phyloP scores from a whole-genome alignment of 2,329 filamentous ascomycete genomes.

The Calonectria pseudoturangicola region DNA sequence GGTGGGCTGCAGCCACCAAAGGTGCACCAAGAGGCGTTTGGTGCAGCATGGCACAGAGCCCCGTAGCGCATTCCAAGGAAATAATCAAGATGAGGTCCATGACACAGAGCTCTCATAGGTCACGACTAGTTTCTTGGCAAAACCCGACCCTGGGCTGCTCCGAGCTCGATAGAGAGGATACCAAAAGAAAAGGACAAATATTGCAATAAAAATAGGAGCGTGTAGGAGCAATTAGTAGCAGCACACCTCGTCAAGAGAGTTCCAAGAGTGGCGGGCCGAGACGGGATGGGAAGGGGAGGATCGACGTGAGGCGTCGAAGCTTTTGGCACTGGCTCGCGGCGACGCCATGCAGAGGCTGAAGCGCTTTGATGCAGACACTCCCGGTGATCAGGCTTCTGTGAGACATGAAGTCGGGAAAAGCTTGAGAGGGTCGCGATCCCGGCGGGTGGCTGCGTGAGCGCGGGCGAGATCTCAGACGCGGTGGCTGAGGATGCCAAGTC shows the following conservation, averaged over 20 bases:
- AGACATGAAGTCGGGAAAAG: slow-evolving; percentile 18
- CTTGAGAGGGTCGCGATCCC: slow-evolving; percentile 26
- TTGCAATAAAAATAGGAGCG: not conserved
- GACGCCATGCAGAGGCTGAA: slow-evolving; percentile 7
- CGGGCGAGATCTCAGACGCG: slow-evolving; percentile 25
- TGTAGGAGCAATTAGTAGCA: not conserved
- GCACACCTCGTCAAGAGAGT: not conserved
- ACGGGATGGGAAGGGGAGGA: slow-evolving; percentile 19
- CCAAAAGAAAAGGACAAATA: not conserved
- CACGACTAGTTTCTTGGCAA: not conserved
- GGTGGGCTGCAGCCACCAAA: slow-evolving; percentile 27
- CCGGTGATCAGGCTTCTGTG: slow-evolving; percentile 17
- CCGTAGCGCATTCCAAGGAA: slow-evolving; percentile 21
- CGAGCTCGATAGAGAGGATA: not conserved
- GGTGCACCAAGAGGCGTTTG: slow-evolving; percentile 16
- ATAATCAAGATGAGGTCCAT: slow-evolving; percentile 7
- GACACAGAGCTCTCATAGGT: not conserved
- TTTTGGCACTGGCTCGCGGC: slow-evolving; percentile 23
- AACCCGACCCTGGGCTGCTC: not conserved
- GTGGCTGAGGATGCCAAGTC: slow-evolving; percentile 13
- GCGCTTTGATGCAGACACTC: slow-evolving; percentile 26
- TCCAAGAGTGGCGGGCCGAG: slow-evolving; percentile 24
- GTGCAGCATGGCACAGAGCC: slow-evolving; percentile 20
- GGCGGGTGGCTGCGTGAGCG: slow-evolving; percentile 33
- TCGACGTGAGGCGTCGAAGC: slow-evolving; percentile 10